phyloP scores from a whole-genome alignment of 1,139 yeast species.

The Taphrina pruni region DNA sequence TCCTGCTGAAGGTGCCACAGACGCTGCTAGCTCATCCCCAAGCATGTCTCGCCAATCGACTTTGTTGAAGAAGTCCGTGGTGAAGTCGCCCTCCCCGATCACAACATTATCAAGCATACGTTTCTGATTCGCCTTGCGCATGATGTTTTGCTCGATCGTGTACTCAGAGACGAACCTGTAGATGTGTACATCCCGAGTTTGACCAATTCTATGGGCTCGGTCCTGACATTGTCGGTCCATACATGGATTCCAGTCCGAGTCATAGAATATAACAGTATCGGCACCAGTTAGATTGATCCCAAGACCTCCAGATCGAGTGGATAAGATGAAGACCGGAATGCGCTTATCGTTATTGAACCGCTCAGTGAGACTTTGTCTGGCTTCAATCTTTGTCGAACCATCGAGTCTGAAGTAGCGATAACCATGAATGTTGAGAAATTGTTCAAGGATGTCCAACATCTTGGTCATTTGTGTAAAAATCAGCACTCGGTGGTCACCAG shows the following conservation, averaged over 20 bases:
- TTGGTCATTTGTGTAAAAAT: conserved; percentile 99
- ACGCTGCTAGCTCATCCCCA: conserved; percentile 58
- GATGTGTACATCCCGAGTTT: conserved; percentile 95
- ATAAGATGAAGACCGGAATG: conserved; percentile 87
- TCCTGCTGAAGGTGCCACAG: conserved; percentile 47
- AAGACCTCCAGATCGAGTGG: conserved; percentile 96
- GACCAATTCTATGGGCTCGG: conserved; percentile 98
- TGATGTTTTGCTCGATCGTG: conserved; percentile 93
- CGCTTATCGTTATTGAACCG: conserved; percentile 84
- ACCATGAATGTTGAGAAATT: conserved; percentile 91
- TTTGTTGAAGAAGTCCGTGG: conserved; percentile 92
- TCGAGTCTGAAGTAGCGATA: conserved; percentile 92
- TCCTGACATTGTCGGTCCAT: conserved; percentile 99
- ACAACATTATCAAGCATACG: conserved; percentile 93
- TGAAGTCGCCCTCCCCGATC: conserved; percentile 97
- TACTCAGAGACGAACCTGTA: conserved; percentile 94
- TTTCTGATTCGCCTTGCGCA: conserved; percentile 94
- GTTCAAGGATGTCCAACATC: conserved; percentile 90
- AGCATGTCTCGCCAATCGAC: conserved; percentile 87
- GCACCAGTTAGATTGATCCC: conserved; percentile 99
- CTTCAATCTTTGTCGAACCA: conserved; percentile 97
- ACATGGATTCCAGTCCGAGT: conserved; percentile 99
- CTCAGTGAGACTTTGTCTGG: conserved; percentile 91
- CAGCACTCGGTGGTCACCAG: conserved; percentile 88
- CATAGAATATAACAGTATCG: conserved; percentile 97